A percentile compares a stretch with the other conserved stretches of the same genome.
Conservation (phyloP, 2,329 filamentous ascomycete species). For the Aspergillus floridensis region DNA sequence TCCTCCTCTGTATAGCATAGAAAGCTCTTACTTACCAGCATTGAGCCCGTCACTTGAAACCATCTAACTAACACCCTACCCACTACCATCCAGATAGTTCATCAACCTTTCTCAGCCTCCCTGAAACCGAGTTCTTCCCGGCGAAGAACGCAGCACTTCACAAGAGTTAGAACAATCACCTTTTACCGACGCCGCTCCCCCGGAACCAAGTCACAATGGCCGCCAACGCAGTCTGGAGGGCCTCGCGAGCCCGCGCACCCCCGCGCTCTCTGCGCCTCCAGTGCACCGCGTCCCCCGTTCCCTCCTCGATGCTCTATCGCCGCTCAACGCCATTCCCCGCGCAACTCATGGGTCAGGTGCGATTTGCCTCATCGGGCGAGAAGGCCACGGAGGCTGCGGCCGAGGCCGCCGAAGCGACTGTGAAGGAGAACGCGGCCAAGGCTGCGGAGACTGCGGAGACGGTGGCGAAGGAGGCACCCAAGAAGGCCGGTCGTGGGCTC, state of each 20-base stretch:
- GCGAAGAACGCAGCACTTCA: neutral
- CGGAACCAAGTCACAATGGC: constrained; percentile 16
- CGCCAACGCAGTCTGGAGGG: constrained; percentile 23
- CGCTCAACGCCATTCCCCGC: constrained; percentile 7
- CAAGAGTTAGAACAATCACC: neutral
- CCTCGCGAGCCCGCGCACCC: constrained; percentile 23
- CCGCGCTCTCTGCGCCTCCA: constrained; percentile 20
- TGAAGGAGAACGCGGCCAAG: constrained; percentile 3
- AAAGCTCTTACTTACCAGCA: too few species aligned
- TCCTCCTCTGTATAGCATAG: too few species aligned
- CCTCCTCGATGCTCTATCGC: constrained; percentile 20
- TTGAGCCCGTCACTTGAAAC: too few species aligned
- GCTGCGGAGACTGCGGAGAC: constrained; percentile 12
- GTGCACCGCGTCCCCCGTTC: constrained; percentile 10
- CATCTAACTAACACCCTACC: too few species aligned
- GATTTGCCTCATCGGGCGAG: constrained; percentile 13
- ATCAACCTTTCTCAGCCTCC: too few species aligned
- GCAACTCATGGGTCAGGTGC: constrained; percentile 10
- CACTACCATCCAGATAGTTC: too few species aligned
- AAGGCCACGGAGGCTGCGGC: constrained; percentile 4
- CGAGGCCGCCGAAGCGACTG: constrained; percentile 11
- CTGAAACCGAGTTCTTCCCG: neutral
- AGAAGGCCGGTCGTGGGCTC: constrained; percentile 29
- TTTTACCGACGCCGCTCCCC: neutral
- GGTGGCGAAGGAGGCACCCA: constrained; percentile 26